Evolutionary conservation across 2,329 filamentous ascomycete species (phyloP).

Genomic region (Fusarium irregulare): DNA sequence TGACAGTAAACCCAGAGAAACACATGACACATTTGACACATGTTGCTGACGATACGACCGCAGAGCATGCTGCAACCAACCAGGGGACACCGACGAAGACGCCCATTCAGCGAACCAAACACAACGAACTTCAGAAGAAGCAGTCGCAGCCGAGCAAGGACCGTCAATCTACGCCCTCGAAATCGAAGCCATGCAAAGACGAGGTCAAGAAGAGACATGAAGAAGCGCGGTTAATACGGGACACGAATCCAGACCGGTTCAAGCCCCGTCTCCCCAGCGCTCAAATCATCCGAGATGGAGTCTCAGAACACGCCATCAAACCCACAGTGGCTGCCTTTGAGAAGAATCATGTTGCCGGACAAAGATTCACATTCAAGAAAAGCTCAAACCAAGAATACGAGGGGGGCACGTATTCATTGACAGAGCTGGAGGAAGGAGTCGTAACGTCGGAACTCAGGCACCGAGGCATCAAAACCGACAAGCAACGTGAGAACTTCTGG

Average conservation of each 20-base stretch:
- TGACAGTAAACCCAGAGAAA: constrained; percentile 27
- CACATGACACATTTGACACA: constrained; percentile 7
- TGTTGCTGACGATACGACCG: background rate
- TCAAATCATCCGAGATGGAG: constrained; percentile 36
- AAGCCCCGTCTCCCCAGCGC: constrained; percentile 15
- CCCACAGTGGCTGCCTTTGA: constrained; percentile 35
- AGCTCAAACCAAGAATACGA: constrained; percentile 13
- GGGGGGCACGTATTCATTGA: constrained; percentile 20
- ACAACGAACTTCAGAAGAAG: background rate
- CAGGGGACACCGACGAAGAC: constrained; percentile 24
- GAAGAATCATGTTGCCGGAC: constrained; percentile 29
- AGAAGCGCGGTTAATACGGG: constrained; percentile 2
- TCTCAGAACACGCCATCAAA: constrained; percentile 44
- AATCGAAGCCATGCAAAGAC: background rate
- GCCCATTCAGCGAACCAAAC: background rate
- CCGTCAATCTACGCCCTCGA: background rate
- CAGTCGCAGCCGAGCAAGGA: background rate
- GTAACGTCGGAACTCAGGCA: constrained; percentile 29
- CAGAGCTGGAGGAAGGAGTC: constrained; percentile 14
- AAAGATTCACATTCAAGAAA: constrained; percentile 13
- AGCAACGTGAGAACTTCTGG: constrained; percentile 41
- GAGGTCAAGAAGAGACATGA: constrained; percentile 9
- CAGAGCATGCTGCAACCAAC: constrained; percentile 11
- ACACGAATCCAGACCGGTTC: background rate
- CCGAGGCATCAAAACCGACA: constrained; percentile 28